Evolutionary conservation across 1,284 basidiomycete genomes (phyloP), one percentile per base, ranked within the genome.

Genomic region (Rhodotorula glutinis): DNA sequence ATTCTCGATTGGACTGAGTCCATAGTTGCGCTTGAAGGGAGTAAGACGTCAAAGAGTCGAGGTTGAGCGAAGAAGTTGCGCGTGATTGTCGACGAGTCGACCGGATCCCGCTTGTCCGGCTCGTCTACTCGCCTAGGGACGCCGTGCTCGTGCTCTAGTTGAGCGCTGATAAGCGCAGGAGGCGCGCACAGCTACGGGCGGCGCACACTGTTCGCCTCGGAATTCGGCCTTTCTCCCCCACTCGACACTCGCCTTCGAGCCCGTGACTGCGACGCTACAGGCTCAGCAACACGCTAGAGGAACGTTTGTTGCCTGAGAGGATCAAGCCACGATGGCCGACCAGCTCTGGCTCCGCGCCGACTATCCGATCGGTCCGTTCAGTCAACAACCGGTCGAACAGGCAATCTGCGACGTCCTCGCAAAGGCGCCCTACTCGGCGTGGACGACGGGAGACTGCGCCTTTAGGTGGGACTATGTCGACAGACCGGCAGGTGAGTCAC

Each of bases 401-500:
- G 64, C 63, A 10, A 63, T 72, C 44, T 67, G 67, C 3, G 70
- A 72, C n/a, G 62, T 72, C 19, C 67, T 72, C 38, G 62, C 65
- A 9, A 66, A 67, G 17, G 57, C 54, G 1, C 67, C 67, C 3
- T 71, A 67, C 62, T 10, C 53, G 2, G 65, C 56, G 2, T 69
- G 38, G n/a, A 29, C 41, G 23, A 62, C 63, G 1, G 67, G 67
- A 3, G 49, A 53, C 11, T 41, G 62, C 23, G 55, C 53, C 0
- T 72, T 72, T 46, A 40, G 33, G 11, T 66, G 58, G 53, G 60
- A 66, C n/a, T 29, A 43, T 25, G 29, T 72, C 3, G 70, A 72
- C 49, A 41, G 70, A 11, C 70, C 70, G 19, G 62, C 67, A 51
- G 63, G 70, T 69, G 47, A n/a, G 64, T 30, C 2, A 21, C 5